Percentiles rank a stretch among this genome's conserved stretches.
Evolutionary conservation across 2,329 filamentous ascomycete genomes (phyloP).

Genomic region (Phialophora verrucosa): DNA sequence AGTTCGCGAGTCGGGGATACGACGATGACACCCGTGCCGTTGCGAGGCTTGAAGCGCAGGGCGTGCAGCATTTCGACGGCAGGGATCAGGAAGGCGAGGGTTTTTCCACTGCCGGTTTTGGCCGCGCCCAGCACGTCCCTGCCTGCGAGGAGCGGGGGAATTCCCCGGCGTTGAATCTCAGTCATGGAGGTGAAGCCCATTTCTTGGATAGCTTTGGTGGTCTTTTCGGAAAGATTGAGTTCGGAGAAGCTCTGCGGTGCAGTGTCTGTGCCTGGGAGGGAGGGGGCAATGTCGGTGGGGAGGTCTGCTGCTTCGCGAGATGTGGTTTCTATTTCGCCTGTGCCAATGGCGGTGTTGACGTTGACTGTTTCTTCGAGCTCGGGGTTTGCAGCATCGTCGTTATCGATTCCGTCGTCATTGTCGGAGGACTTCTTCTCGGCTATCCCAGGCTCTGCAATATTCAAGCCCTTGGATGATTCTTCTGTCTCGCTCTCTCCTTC

Average conservation of each 20-base stretch:
- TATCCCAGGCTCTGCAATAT: neutral
- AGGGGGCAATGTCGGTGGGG: constrained; percentile 58
- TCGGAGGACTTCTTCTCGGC: neutral
- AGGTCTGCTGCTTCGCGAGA: constrained; percentile 51
- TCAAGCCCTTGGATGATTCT: constrained; percentile 34
- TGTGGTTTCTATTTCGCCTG: constrained; percentile 21
- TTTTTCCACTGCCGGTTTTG: constrained; percentile 96
- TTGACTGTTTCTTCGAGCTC: constrained; percentile 44
- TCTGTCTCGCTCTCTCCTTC: constrained; percentile 18
- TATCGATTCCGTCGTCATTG: constrained; percentile 48
- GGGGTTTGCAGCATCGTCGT: constrained; percentile 45
- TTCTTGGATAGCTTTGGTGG: constrained; percentile 81
- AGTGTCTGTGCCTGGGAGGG: constrained; percentile 63
- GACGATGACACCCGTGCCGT: constrained; percentile 89
- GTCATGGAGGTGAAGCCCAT: constrained; percentile 98
- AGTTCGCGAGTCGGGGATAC: constrained; percentile 93
- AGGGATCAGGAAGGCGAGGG: constrained; percentile 89
- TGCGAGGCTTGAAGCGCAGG: constrained; percentile 91
- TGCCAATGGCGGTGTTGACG: constrained; percentile 37
- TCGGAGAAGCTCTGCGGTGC: constrained; percentile 77
- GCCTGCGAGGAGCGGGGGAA: constrained; percentile 86
- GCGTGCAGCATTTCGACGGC: constrained; percentile 91
- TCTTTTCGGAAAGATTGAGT: constrained; percentile 84
- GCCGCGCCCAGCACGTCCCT: constrained; percentile 92
- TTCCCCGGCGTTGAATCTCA: constrained; percentile 85